phyloP scores from a whole-genome alignment of 2,329 filamentous ascomycete species.

The Paraphoma sp. region DNA sequence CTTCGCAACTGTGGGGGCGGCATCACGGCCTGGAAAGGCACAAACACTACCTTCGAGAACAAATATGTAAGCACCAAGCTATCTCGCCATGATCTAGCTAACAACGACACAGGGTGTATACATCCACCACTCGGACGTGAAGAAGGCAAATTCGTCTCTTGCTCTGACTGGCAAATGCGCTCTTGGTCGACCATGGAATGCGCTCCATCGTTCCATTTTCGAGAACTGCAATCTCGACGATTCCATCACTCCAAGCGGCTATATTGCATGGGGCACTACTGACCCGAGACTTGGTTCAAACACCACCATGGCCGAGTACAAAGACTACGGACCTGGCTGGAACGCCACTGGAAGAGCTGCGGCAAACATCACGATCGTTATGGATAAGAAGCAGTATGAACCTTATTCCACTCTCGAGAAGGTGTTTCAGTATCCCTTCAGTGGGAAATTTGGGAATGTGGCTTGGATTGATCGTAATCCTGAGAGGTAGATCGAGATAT shows the following conservation, averaged over 20 bases:
- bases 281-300: conserved; percentile 46
- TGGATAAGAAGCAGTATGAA: conserved; percentile 47
- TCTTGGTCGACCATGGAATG: conserved; percentile 69
- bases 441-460: conserved; percentile 53
- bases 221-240: conserved; percentile 62
- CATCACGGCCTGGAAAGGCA: conserved; percentile 73
- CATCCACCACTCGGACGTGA: conserved; percentile 62
- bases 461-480: conserved; percentile 55
- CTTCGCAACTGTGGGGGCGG: conserved; percentile 70
- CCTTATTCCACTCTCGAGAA: conserved; percentile 29
- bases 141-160: conserved; percentile 61
- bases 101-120: conserved; percentile 59
- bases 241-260: conserved; percentile 61
- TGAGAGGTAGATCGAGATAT: conserved; percentile 7
- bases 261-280: conserved; percentile 59
- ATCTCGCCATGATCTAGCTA: background rate
- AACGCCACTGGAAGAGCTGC: conserved; percentile 55
- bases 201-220: conserved; percentile 64
- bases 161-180: conserved; percentile 56
- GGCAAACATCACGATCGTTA: conserved; percentile 55
- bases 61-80: conserved; percentile 56
- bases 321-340: conserved; percentile 61
- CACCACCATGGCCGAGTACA: conserved; percentile 66
- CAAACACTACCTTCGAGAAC: conserved; percentile 70
- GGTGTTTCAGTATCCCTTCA: conserved; percentile 44